A percentile compares a stretch with the other conserved stretches of the same genome.
Conservation (phyloP, 441 rosid genomes). For the Bocquillonia castaneifolia region DNA sequence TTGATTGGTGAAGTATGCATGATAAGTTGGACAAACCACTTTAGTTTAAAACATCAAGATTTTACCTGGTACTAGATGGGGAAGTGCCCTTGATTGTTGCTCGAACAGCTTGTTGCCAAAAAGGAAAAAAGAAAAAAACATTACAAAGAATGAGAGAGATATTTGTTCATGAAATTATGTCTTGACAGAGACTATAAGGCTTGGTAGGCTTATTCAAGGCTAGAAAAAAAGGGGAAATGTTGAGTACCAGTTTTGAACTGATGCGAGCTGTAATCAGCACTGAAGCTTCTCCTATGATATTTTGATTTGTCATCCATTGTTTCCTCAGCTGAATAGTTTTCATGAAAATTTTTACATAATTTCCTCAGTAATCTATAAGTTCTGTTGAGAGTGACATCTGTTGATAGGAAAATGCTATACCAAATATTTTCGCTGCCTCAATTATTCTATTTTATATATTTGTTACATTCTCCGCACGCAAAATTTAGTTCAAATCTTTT, state of each 20-base stretch:
- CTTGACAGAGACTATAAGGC: too few species aligned
- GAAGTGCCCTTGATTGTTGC: slow-evolving; percentile 38
- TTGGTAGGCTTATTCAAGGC: neutral
- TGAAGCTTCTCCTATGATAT: slow-evolving; percentile 26
- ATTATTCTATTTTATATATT: neutral
- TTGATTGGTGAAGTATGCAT: slow-evolving; percentile 1
- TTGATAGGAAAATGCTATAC: neutral
- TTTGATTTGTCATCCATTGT: slow-evolving; percentile 19
- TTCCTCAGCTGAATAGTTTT: slow-evolving; percentile 32
- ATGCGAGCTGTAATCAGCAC: slow-evolving; percentile 31
- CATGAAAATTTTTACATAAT: neutral
- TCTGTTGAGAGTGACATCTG: neutral
- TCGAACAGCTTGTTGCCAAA: slow-evolving; percentile 35
- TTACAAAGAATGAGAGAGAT: neutral
- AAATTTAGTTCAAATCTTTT: too few species aligned
- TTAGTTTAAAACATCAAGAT: neutral
- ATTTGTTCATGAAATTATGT: neutral
- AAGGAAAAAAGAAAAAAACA: neutral
- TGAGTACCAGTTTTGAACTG: slow-evolving; percentile 44
- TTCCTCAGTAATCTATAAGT: neutral
- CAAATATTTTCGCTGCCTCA: neutral
- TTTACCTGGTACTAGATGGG: slow-evolving; percentile 34
- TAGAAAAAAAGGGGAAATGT: too few species aligned
- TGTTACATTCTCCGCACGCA: too few species aligned
- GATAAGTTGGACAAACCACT: neutral